Percentiles rank a stretch among this genome's conserved stretches.
Evolutionary conservation across 352 stramenopile genomes (phyloP).

Genomic region (Thraustotheca clavata): DNA sequence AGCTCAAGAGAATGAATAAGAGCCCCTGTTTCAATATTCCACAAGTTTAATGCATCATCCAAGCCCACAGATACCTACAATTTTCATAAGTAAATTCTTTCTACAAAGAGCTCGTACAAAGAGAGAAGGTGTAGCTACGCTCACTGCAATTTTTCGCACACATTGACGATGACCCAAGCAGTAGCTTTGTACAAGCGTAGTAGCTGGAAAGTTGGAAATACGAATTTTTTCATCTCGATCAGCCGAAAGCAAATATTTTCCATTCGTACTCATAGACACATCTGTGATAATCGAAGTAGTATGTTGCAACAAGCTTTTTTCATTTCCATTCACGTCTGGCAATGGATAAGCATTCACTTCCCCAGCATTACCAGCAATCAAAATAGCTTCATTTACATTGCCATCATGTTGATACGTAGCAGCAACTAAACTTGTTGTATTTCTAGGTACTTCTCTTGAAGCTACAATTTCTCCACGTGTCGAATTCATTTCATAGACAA

Average conservation of each 20-base stretch:
- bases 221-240: slow-evolving; percentile 82
- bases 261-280: slow-evolving; percentile 43
- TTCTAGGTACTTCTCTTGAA: slow-evolving; percentile 39
- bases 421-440: slow-evolving; percentile 57
- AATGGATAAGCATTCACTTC: slow-evolving; percentile 73
- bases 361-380: slow-evolving; percentile 75
- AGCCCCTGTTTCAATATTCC: slow-evolving; percentile 39
- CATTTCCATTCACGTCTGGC: slow-evolving; percentile 42
- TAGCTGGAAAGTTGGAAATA: slow-evolving; percentile 70
- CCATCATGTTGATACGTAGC: slow-evolving; percentile 24
- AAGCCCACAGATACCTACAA: slow-evolving; percentile 53
- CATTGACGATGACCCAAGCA: slow-evolving; percentile 68
- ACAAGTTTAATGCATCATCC: slow-evolving; percentile 79
- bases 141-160: slow-evolving; percentile 43
- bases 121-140: slow-evolving; percentile 25
- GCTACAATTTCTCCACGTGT: not conserved
- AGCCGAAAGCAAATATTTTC: slow-evolving; percentile 52
- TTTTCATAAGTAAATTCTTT: not conserved
- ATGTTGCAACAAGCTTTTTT: slow-evolving; percentile 72
- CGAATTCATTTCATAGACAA: slow-evolving; percentile 12
- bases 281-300: slow-evolving; percentile 84
- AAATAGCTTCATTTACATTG: slow-evolving; percentile 40
- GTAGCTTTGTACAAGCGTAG: slow-evolving; percentile 69
- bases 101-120: slow-evolving; percentile 36
- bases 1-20: slow-evolving; percentile 39